Conservation (phyloP, 1,284 basidiomycete species). For the Singerocomus rubriflavus region DNA sequence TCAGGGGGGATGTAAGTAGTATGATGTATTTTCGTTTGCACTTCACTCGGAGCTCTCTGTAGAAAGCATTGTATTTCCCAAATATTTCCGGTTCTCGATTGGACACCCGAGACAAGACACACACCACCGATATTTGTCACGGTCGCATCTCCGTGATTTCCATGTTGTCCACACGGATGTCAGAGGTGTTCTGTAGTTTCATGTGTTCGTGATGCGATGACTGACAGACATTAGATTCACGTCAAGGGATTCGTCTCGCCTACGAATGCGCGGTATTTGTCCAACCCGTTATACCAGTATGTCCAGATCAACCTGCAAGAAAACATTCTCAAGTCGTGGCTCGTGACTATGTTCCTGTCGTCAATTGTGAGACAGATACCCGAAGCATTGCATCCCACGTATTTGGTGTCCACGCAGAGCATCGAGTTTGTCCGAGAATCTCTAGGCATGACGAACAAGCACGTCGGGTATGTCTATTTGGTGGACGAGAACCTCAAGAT, state of each 20-base stretch:
- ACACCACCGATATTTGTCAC: constrained; percentile 77
- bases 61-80: constrained; percentile 92
- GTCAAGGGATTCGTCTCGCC: constrained; percentile 69
- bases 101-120: constrained; percentile 51
- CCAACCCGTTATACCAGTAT: constrained; percentile 73
- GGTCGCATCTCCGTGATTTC: constrained; percentile 79
- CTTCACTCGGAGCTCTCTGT: constrained; percentile 10
- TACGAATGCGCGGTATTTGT: constrained; percentile 58
- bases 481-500: constrained; percentile 84
- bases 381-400: constrained; percentile 64
- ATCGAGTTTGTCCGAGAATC: constrained; percentile 80
- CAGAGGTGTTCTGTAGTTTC: constrained; percentile 59
- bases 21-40: not conserved
- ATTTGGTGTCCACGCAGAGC: constrained; percentile 79
- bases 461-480: constrained; percentile 92
- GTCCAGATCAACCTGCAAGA: constrained; percentile 90
- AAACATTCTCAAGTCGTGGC: constrained; percentile 85
- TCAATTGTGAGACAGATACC: constrained; percentile 71
- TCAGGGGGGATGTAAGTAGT: constrained; percentile 79
- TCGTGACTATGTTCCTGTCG: constrained; percentile 80
- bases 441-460: constrained; percentile 85
- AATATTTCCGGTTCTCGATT: constrained; percentile 78
- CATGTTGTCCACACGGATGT: constrained; percentile 81
- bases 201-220: constrained; percentile 1
- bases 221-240: constrained; percentile 61